Conservation (phyloP, 148 eudicot genomes). For the Amaranthus hypochondriacus region DNA sequence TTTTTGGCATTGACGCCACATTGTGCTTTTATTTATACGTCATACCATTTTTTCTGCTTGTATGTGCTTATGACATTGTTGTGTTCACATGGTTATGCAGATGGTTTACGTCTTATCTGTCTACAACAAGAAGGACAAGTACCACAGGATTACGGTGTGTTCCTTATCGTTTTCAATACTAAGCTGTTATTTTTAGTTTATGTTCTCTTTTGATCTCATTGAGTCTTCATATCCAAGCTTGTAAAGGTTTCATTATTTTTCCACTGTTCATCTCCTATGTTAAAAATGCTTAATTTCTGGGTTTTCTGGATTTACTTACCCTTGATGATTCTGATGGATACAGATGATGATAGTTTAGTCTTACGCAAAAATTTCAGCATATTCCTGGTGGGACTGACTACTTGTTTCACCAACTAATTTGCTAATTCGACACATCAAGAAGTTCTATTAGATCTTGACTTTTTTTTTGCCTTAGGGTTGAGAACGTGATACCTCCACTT, state of each 20-base stretch:
- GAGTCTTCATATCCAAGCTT: not conserved
- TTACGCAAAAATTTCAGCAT: not conserved
- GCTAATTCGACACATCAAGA: not conserved
- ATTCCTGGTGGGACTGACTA: not conserved
- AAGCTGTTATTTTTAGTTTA: constrained; percentile 13
- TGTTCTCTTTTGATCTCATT: not conserved
- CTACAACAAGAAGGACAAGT: constrained; percentile 94
- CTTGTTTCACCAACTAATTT: not conserved
- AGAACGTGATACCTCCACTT: not conserved
- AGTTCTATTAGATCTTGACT: not conserved
- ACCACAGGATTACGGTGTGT: constrained; percentile 84
- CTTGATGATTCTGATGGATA: constrained; percentile 12
- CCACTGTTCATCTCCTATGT: not conserved
- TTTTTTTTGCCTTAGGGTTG: not conserved
- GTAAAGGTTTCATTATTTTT: constrained; percentile 8
- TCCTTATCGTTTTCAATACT: constrained; percentile 6
- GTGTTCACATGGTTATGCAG: constrained; percentile 39
- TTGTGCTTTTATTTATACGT: not conserved
- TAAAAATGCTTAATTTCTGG: not conserved
- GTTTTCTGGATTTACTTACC: not conserved
- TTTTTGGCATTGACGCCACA: not conserved
- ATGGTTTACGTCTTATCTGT: constrained; percentile 95
- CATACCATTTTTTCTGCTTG: not conserved
- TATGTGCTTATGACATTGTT: constrained; percentile 1
- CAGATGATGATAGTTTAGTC: constrained; percentile 11